Conservation (phyloP, 2,329 filamentous ascomycete species). For the Chaetomium sp. region DNA sequence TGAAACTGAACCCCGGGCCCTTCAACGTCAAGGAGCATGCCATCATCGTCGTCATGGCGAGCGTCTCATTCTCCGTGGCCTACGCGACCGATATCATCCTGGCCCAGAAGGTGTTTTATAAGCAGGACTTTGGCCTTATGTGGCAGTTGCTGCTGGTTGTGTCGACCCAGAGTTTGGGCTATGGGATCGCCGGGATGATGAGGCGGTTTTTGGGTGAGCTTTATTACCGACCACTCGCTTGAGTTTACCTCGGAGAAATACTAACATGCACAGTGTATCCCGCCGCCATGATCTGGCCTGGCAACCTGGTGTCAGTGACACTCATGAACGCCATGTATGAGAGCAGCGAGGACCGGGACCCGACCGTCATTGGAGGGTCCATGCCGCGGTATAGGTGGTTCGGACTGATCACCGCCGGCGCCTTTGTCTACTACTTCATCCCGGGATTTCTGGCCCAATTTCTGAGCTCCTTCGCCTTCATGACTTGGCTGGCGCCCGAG, state of each 20-base stretch:
- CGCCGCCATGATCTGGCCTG: slow-evolving; percentile 75
- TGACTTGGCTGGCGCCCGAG: slow-evolving; percentile 71
- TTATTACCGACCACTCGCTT: neutral
- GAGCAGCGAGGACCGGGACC: slow-evolving; percentile 52
- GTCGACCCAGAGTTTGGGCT: slow-evolving; percentile 69
- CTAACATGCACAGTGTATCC: slow-evolving; percentile 54
- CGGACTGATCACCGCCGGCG: slow-evolving; percentile 55
- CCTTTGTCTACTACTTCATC: slow-evolving; percentile 69
- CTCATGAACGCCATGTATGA: slow-evolving; percentile 76
- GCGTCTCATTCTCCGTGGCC: slow-evolving; percentile 68
- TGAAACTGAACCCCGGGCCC: slow-evolving; percentile 64
- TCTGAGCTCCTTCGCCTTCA: slow-evolving; percentile 69
- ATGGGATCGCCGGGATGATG: slow-evolving; percentile 69
- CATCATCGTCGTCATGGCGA: slow-evolving; percentile 70
- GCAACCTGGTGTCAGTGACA: slow-evolving; percentile 65
- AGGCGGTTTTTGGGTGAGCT: slow-evolving; percentile 60
- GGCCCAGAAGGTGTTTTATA: slow-evolving; percentile 71
- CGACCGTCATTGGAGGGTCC: slow-evolving; percentile 60
- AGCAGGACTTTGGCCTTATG: slow-evolving; percentile 65
- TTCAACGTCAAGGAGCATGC: slow-evolving; percentile 73
- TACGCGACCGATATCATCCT: slow-evolving; percentile 76
- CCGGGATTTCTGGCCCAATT: slow-evolving; percentile 70
- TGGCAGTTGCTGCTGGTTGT: slow-evolving; percentile 69
- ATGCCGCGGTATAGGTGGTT: slow-evolving; percentile 70
- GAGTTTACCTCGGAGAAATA: neutral